Evolutionary conservation across 2,329 filamentous ascomycete species (phyloP).

Genomic region (Pseudocercospora eumusae): DNA sequence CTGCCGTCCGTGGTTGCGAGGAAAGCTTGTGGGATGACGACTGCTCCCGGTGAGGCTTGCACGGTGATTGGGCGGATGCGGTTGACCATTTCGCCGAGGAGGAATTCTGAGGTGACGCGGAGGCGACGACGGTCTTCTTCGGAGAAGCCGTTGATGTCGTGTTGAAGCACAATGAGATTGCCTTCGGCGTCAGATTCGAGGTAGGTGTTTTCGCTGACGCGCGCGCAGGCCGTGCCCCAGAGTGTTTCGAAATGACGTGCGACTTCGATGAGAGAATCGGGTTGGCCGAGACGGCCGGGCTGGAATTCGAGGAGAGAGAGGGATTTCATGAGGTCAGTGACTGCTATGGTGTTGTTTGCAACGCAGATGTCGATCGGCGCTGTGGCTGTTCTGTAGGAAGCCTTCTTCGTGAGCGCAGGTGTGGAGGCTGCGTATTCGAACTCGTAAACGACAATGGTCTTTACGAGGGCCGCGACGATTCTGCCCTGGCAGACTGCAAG

Average conservation of each 20-base stretch:
- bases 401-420: slow-evolving; percentile 65
- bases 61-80: slow-evolving; percentile 74
- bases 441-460: slow-evolving; percentile 69
- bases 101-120: slow-evolving; percentile 75
- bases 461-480: slow-evolving; percentile 84
- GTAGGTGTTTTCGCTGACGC: slow-evolving; percentile 72
- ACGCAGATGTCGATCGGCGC: slow-evolving; percentile 80
- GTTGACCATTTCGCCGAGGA: slow-evolving; percentile 91
- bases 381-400: slow-evolving; percentile 77
- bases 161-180: slow-evolving; percentile 78
- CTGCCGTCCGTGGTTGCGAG: slow-evolving; percentile 88
- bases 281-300: slow-evolving; percentile 54
- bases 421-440: slow-evolving; percentile 58
- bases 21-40: slow-evolving; percentile 80
- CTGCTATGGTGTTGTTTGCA: slow-evolving; percentile 71
- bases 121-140: slow-evolving; percentile 71
- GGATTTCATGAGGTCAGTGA: slow-evolving; percentile 94
- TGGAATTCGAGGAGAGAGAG: slow-evolving; percentile 74
- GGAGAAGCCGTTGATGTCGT: slow-evolving; percentile 71
- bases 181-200: slow-evolving; percentile 84
- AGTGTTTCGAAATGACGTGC: slow-evolving; percentile 77
- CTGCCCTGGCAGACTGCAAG: slow-evolving; percentile 72
- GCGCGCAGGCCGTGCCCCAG: slow-evolving; percentile 78
- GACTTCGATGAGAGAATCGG: slow-evolving; percentile 68
- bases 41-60: slow-evolving; percentile 61